phyloP scores from a whole-genome alignment of 1,284 basidiomycete genomes.

The Spongispora temasekensis region DNA sequence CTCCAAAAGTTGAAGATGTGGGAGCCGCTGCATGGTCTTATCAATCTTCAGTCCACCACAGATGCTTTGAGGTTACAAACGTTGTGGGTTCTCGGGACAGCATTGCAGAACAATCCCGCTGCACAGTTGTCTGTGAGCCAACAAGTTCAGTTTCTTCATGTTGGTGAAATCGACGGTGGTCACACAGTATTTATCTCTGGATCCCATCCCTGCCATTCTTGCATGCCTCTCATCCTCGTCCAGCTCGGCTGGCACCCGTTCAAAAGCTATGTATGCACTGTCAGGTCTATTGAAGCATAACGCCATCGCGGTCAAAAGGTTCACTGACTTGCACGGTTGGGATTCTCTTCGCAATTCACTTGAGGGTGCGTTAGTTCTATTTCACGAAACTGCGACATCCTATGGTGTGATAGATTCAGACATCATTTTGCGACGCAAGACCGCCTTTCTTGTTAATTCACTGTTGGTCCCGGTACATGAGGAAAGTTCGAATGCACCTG shows the following conservation, averaged over 20 bases:
- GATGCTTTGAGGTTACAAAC: constrained; percentile 71
- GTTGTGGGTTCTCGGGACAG: constrained; percentile 93
- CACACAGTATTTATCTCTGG: constrained; percentile 67
- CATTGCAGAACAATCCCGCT: constrained; percentile 92
- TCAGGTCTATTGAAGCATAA: constrained; percentile 88
- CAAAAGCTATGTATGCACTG: constrained; percentile 87
- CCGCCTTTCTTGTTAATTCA: constrained; percentile 80
- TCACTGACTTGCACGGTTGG: constrained; percentile 71
- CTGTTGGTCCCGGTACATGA: constrained; percentile 63
- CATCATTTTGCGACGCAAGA: constrained; percentile 79
- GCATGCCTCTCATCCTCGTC: constrained; percentile 60
- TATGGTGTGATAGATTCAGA: constrained; percentile 62
- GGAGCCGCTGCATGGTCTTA: constrained; percentile 74
- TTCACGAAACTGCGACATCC: neutral
- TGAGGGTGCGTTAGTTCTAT: constrained; percentile 49
- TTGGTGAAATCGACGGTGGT: constrained; percentile 1
- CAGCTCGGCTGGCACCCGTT: constrained; percentile 54
- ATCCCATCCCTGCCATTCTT: constrained; percentile 70
- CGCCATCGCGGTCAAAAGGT: constrained; percentile 61
- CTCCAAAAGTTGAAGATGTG: constrained; percentile 85
- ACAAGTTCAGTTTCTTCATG: neutral
- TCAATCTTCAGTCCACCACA: constrained; percentile 56
- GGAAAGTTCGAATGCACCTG: constrained; percentile 9
- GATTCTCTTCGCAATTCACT: constrained; percentile 59
- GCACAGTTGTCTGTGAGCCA: constrained; percentile 81